phyloP scores from a whole-genome alignment of 140 eudicot genomes.

The Bidens hawaiensis region DNA sequence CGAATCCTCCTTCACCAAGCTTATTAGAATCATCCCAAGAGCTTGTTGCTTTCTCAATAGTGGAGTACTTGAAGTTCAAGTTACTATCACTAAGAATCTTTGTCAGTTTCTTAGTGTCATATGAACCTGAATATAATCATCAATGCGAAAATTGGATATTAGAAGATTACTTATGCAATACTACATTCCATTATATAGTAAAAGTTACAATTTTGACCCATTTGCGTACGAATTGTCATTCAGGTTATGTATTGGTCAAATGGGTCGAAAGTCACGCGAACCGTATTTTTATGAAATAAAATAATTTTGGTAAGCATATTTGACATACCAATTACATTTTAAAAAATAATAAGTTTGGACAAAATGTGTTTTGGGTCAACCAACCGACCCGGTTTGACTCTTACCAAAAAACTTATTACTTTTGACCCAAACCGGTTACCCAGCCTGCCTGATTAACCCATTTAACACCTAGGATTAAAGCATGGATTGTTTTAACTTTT shows the following conservation, averaged over 20 bases:
- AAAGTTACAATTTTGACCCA: background rate
- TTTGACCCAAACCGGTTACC: background rate
- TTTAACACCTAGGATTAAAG: slow-evolving; percentile 1
- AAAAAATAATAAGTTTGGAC: background rate
- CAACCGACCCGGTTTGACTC: background rate
- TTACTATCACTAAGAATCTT: slow-evolving; percentile 70
- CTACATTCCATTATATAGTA: background rate
- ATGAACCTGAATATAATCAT: slow-evolving; percentile 37
- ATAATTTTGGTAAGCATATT: background rate
- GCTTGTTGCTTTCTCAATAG: slow-evolving; percentile 75
- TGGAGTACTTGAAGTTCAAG: slow-evolving; percentile 78
- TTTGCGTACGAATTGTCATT: background rate
- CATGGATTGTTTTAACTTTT: slow-evolving; percentile 9
- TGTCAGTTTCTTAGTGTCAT: slow-evolving; percentile 51
- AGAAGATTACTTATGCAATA: background rate
- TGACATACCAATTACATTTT: background rate
- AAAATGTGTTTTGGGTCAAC: background rate
- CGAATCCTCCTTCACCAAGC: slow-evolving; percentile 88
- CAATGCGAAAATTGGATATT: background rate
- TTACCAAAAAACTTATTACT: background rate
- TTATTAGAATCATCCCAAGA: slow-evolving; percentile 63
- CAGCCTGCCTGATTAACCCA: background rate
- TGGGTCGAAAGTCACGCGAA: background rate
- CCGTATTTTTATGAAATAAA: background rate
- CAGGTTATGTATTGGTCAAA: background rate